phyloP scores from a whole-genome alignment of 257 asterid genomes.

The Fraxinus quadrangulata region DNA sequence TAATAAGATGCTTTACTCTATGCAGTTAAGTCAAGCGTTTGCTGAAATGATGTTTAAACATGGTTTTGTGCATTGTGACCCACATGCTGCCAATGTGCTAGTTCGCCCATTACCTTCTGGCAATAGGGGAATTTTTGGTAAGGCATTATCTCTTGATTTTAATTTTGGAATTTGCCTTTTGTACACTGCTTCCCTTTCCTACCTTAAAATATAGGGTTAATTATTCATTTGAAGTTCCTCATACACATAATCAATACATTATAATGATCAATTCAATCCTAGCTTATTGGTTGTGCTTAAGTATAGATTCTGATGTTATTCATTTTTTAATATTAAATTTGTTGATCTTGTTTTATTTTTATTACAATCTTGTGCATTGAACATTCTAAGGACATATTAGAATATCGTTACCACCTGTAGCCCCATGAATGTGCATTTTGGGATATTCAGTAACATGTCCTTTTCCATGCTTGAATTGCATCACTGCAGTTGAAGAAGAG shows the following conservation, averaged over 20 bases:
- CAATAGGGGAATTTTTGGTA: slow-evolving; percentile 65
- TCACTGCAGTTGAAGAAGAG: slow-evolving; percentile 1
- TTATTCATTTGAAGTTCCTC: slow-evolving; percentile 1
- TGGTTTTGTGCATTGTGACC: slow-evolving; percentile 99
- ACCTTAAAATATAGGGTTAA: slow-evolving; percentile 3
- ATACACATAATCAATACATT: slow-evolving; percentile 2
- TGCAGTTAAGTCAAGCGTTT: slow-evolving; percentile 84
- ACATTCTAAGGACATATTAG: too few species aligned
- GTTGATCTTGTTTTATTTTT: neutral
- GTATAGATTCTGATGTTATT: neutral
- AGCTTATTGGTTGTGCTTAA: slow-evolving; percentile 12
- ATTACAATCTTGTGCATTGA: neutral
- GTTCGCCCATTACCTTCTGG: slow-evolving; percentile 86
- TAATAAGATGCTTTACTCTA: slow-evolving; percentile 26
- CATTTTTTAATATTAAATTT: neutral
- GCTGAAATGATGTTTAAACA: slow-evolving; percentile 99
- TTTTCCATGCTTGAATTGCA: slow-evolving; percentile 8
- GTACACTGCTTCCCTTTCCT: neutral
- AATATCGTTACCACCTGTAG: neutral
- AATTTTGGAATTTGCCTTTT: neutral
- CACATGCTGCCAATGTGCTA: slow-evolving; percentile 96
- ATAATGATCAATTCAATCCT: slow-evolving; percentile 5
- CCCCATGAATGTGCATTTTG: slow-evolving; percentile 1
- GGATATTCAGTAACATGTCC: slow-evolving; percentile 5
- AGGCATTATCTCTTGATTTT: slow-evolving; percentile 35